Percentiles rank a stretch among this genome's conserved stretches.
phyloP scores from a whole-genome alignment of 345 rosid genomes.

The Eucalyptus virginea region DNA sequence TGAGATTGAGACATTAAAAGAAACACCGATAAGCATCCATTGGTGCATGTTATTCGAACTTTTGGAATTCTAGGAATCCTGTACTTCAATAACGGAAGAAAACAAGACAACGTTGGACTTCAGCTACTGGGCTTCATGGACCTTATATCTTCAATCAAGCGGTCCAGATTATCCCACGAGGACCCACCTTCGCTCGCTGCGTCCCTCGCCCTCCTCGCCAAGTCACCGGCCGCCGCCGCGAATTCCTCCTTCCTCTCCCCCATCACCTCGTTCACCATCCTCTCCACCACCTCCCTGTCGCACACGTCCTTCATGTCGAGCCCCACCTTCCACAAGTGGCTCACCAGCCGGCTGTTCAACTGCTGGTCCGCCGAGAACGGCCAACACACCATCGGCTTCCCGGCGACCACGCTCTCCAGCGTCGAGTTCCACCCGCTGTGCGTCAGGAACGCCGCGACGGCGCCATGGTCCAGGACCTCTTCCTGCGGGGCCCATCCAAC shows the following conservation, averaged over 20 bases:
- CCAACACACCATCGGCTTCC: slow-evolving; percentile 75
- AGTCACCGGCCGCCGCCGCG: neutral
- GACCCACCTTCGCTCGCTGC: slow-evolving; percentile 19
- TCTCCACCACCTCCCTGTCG: slow-evolving; percentile 31
- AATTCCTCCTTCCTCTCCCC: slow-evolving; percentile 34
- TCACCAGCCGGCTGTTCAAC: slow-evolving; percentile 39
- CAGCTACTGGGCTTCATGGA: neutral
- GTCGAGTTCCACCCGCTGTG: slow-evolving; percentile 85
- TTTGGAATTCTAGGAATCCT: neutral
- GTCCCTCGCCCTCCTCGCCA: slow-evolving; percentile 11
- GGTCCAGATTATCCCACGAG: slow-evolving; percentile 16
- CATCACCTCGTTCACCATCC: slow-evolving; percentile 47
- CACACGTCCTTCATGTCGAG: slow-evolving; percentile 60
- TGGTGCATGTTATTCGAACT: neutral
- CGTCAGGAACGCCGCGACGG: slow-evolving; percentile 52
- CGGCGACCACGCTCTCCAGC: slow-evolving; percentile 41
- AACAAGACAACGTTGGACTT: neutral
- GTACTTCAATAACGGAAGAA: neutral
- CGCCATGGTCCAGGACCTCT: slow-evolving; percentile 29
- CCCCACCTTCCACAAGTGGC: slow-evolving; percentile 53
- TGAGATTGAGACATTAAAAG: neutral
- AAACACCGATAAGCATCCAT: neutral
- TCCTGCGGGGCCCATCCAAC: slow-evolving; percentile 34
- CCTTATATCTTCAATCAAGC: slow-evolving; percentile 21
- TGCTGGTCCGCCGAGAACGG: slow-evolving; percentile 54